A percentile compares a stretch with the other conserved stretches of the same genome.
phyloP scores from a whole-genome alignment of 2,329 filamentous ascomycete species.

The Diaporthe amygdali region DNA sequence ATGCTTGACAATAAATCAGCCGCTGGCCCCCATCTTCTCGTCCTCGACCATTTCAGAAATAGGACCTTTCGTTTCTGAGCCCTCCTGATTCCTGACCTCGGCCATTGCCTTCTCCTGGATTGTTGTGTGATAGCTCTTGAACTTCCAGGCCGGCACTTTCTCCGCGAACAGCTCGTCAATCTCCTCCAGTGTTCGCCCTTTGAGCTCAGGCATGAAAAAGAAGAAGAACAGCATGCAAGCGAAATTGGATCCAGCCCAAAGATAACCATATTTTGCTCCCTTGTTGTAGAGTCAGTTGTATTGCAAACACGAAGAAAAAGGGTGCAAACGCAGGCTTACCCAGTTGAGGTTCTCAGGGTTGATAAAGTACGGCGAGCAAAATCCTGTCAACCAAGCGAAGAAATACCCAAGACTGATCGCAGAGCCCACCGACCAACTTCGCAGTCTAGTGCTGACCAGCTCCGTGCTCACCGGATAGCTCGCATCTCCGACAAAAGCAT shows the following conservation, averaged over 20 bases:
- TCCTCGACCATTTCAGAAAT: constrained; percentile 26
- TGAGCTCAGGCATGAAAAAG: constrained; percentile 37
- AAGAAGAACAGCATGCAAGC: constrained; percentile 37
- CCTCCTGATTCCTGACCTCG: constrained; percentile 27
- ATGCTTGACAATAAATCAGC: too few relatives aligned
- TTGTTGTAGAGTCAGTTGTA: not conserved
- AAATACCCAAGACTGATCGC: constrained; percentile 54
- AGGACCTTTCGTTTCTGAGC: constrained; percentile 11
- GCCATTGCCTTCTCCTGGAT: constrained; percentile 33
- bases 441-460: constrained; percentile 38
- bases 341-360: constrained; percentile 47
- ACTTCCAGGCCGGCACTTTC: constrained; percentile 33
- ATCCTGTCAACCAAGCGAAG: constrained; percentile 50
- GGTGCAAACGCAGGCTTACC: constrained; percentile 25
- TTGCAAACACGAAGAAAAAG: not conserved
- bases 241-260: constrained; percentile 44
- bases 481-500: constrained; percentile 44
- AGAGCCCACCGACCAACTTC: constrained; percentile 53
- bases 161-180: constrained; percentile 39
- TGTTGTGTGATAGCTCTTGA: constrained; percentile 34
- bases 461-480: constrained; percentile 44
- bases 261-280: constrained; percentile 50
- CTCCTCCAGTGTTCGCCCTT: constrained; percentile 37
- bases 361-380: constrained; percentile 53
- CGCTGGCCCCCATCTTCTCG: not conserved